Conservation (phyloP, 257 asterid genomes). For the Galeopsis tetrahit region DNA sequence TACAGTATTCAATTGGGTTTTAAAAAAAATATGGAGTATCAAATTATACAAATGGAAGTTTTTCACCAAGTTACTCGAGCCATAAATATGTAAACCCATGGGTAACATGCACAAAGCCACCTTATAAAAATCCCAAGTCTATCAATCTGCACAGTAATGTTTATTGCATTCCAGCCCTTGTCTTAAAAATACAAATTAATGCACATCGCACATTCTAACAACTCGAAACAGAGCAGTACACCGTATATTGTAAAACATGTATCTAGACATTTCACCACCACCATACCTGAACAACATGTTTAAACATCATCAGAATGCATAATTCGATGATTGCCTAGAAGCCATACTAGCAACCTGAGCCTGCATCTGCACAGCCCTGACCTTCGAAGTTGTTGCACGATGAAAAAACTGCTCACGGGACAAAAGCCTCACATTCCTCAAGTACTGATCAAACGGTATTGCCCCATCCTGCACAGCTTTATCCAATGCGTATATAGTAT, state of each 20-base stretch:
- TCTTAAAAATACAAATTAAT: constrained; percentile 32
- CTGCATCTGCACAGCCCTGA: constrained; percentile 92
- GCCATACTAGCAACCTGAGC: constrained; percentile 95
- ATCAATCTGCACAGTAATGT: constrained; percentile 27
- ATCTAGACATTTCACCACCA: constrained; percentile 28
- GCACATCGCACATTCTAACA: constrained; percentile 28
- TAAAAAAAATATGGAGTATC: neutral
- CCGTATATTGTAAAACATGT: constrained; percentile 26
- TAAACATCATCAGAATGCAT: constrained; percentile 35
- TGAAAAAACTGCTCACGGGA: constrained; percentile 91
- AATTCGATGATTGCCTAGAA: constrained; percentile 61
- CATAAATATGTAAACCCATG: neutral
- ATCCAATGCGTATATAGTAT: constrained; percentile 80
- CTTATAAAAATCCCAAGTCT: neutral
- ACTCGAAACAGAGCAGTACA: constrained; percentile 20
- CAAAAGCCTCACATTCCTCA: constrained; percentile 83
- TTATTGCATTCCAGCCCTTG: constrained; percentile 26
- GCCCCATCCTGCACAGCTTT: constrained; percentile 88
- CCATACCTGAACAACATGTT: constrained; percentile 25
- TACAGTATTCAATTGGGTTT: neutral
- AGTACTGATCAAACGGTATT: constrained; percentile 81
- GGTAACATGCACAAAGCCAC: neutral
- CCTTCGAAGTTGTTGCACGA: constrained; percentile 82
- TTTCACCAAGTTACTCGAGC: neutral
- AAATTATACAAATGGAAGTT: neutral